Conservation (phyloP, 306 rosid genomes). For the Sicyos baderoa region DNA sequence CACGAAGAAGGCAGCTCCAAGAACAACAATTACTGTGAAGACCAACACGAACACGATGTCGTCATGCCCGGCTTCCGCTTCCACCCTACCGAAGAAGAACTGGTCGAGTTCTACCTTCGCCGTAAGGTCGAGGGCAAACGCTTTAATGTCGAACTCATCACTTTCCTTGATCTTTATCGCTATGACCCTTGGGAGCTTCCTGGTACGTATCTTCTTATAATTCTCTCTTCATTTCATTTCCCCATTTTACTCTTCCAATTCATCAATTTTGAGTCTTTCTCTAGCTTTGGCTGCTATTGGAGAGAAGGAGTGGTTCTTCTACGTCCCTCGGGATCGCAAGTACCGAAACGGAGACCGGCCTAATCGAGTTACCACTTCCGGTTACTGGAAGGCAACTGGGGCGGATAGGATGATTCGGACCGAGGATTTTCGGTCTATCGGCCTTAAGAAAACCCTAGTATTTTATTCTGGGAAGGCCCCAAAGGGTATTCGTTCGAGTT, state of each 20-base stretch:
- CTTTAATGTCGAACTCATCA: slow-evolving; percentile 93
- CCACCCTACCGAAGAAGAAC: slow-evolving; percentile 97
- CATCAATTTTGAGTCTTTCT: not conserved
- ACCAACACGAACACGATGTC: slow-evolving; percentile 76
- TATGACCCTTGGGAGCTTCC: slow-evolving; percentile 99
- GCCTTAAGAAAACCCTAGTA: slow-evolving; percentile 99
- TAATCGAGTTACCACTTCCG: slow-evolving; percentile 82
- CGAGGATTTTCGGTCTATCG: slow-evolving; percentile 70
- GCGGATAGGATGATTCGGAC: slow-evolving; percentile 87
- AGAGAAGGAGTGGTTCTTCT: slow-evolving; percentile 96
- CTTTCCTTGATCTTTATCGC: slow-evolving; percentile 98
- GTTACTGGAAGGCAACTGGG: slow-evolving; percentile 98
- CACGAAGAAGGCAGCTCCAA: slow-evolving; percentile 32
- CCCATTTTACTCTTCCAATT: not conserved
- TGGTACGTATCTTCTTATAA: slow-evolving; percentile 31
- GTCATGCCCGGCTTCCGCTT: slow-evolving; percentile 98
- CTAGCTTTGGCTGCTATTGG: slow-evolving; percentile 94
- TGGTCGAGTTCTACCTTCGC: slow-evolving; percentile 99
- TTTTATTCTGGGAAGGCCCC: slow-evolving; percentile 98
- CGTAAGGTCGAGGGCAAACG: slow-evolving; percentile 99
- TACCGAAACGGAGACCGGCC: slow-evolving; percentile 92
- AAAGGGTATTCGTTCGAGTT: slow-evolving; percentile 83
- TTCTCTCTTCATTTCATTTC: not conserved
- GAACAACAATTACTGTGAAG: slow-evolving; percentile 14
- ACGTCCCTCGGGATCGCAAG: slow-evolving; percentile 87